Conservation (phyloP, 2,329 filamentous ascomycete genomes). For the Colletotrichum acutatum region DNA sequence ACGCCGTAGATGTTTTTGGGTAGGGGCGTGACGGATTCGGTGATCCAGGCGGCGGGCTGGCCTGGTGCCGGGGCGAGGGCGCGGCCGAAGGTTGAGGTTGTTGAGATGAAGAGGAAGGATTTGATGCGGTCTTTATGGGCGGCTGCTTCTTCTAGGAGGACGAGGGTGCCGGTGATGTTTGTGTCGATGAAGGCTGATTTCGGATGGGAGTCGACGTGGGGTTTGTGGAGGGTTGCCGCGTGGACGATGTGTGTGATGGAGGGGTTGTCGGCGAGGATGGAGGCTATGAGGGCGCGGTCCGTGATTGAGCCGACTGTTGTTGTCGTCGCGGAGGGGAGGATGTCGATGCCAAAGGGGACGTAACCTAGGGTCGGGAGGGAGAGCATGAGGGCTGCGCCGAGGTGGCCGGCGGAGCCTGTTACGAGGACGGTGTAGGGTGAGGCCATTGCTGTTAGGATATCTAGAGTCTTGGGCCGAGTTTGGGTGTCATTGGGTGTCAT, state of each 20-base stretch:
- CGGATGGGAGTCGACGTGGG: conserved; percentile 57
- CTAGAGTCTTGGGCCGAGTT: no score
- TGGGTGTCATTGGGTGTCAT: no score
- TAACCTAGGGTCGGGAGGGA: conserved; percentile 51
- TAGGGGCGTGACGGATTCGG: conserved; percentile 51
- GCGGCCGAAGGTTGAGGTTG: conserved; percentile 56
- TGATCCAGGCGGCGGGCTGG: conserved; percentile 55
- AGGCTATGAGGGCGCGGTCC: conserved; percentile 46
- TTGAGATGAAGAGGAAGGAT: conserved; percentile 58
- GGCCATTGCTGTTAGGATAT: neutral
- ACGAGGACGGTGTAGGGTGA: conserved; percentile 49
- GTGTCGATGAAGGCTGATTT: conserved; percentile 55
- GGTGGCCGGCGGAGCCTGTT: conserved; percentile 58
- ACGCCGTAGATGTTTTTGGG: conserved; percentile 62
- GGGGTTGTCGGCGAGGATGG: conserved; percentile 44
- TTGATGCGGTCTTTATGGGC: conserved; percentile 38
- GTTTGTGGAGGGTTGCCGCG: conserved; percentile 59
- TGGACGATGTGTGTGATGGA: conserved; percentile 55
- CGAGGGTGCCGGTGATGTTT: conserved; percentile 56
- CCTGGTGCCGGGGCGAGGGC: conserved; percentile 51
- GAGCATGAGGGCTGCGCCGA: conserved; percentile 58
- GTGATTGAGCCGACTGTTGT: conserved; percentile 49
- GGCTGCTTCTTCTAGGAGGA: conserved; percentile 53
- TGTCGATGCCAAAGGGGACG: conserved; percentile 55
- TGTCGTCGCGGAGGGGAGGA: conserved; percentile 50